These are phyloP conservation scores for Actinomucor elegans DNA, from an alignment of 371 early-diverging fungal species.

Conservation along the genomic window DNA sequence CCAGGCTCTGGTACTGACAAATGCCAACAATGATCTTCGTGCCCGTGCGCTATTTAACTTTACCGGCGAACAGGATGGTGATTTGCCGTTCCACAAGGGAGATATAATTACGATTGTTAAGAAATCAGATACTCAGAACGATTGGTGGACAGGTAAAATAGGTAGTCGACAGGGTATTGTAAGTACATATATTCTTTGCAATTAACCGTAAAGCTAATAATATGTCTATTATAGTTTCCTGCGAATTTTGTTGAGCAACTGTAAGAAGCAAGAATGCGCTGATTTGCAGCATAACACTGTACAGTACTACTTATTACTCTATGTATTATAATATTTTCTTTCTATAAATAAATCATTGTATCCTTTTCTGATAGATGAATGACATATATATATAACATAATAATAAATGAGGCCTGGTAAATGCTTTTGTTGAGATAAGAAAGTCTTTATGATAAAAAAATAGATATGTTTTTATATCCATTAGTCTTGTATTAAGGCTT, in stretches of 20 bases:
- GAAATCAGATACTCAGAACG: constrained; percentile 66
- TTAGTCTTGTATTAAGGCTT: too few relatives aligned
- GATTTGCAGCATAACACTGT: background rate
- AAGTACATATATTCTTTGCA: constrained; percentile 22
- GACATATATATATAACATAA: too few relatives aligned
- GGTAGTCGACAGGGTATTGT: constrained; percentile 65
- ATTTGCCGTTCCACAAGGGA: constrained; percentile 75
- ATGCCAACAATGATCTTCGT: constrained; percentile 29
- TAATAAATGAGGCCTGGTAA: too few relatives aligned
- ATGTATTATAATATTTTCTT: too few relatives aligned
- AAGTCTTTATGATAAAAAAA: too few relatives aligned
- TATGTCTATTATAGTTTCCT: constrained; percentile 54
- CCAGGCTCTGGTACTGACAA: constrained; percentile 9
- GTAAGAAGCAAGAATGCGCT: background rate
- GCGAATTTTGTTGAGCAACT: constrained; percentile 66
- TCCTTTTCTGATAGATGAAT: too few relatives aligned
- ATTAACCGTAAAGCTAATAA: background rate
- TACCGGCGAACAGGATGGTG: constrained; percentile 71
- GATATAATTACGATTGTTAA: constrained; percentile 73
- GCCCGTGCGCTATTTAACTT: constrained; percentile 80
- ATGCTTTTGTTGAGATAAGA: too few relatives aligned
- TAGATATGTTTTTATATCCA: too few relatives aligned
- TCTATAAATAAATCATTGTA: too few relatives aligned
- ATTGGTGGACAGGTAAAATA: constrained; percentile 84
- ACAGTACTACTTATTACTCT: background rate